Conservation (phyloP, 1,139 yeast species). For the Lodderomyces beijingensis region DNA sequence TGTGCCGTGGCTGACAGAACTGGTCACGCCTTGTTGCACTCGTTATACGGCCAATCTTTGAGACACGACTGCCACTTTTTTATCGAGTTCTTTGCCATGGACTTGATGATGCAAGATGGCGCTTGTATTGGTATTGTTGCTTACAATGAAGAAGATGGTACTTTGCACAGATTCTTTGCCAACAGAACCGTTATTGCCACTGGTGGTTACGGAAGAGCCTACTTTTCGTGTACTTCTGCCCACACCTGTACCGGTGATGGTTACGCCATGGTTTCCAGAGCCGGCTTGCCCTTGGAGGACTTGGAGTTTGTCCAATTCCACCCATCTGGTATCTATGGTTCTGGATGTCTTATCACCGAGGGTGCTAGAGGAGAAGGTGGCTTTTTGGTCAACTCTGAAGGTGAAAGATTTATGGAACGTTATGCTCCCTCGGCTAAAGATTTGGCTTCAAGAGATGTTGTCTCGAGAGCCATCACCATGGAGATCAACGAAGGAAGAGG, state of each 20-base stretch:
- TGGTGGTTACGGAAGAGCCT: slow-evolving; percentile 98
- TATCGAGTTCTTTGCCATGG: slow-evolving; percentile 96
- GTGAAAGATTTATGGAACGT: slow-evolving; percentile 99
- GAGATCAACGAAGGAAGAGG: slow-evolving; percentile 99
- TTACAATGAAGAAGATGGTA: slow-evolving; percentile 98
- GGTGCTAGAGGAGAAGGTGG: slow-evolving; percentile 99
- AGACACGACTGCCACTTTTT: slow-evolving; percentile 97
- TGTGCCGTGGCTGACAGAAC: slow-evolving; percentile 99
- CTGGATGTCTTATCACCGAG: slow-evolving; percentile 97
- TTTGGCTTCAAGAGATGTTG: slow-evolving; percentile 97
- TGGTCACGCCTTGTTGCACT: slow-evolving; percentile 95
- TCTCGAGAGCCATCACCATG: slow-evolving; percentile 96
- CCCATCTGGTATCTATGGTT: slow-evolving; percentile 98
- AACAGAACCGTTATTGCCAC: slow-evolving; percentile 96
- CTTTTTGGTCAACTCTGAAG: slow-evolving; percentile 89
- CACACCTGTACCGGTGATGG: slow-evolving; percentile 99
- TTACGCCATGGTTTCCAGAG: slow-evolving; percentile 96
- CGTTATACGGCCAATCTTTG: slow-evolving; percentile 93
- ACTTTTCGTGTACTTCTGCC: slow-evolving; percentile 98
- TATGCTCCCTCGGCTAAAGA: slow-evolving; percentile 99
- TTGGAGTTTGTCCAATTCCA: slow-evolving; percentile 98
- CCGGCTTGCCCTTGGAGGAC: slow-evolving; percentile 97
- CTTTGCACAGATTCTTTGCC: slow-evolving; percentile 94
- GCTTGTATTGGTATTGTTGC: slow-evolving; percentile 97
- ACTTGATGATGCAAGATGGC: slow-evolving; percentile 91